Conservation (phyloP, 805 yeast genomes). For the Wickerhamiella alocasiicola region DNA sequence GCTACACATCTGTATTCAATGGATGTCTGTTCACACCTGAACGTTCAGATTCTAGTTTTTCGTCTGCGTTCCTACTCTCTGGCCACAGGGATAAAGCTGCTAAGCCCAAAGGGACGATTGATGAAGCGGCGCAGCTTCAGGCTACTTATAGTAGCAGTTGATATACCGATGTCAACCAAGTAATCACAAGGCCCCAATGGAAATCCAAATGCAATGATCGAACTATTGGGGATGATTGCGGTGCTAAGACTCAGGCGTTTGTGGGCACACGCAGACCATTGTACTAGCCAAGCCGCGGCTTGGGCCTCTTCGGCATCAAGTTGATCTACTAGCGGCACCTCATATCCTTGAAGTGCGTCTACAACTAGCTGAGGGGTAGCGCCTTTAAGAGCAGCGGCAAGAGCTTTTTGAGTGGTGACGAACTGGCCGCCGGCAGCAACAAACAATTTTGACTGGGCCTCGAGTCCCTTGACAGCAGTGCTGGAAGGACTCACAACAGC, state of each 20-base stretch:
- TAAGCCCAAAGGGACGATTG: not conserved
- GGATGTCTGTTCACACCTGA: too few species aligned
- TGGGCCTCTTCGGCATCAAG: conserved; percentile 24
- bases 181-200: conserved; percentile 33
- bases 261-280: conserved; percentile 50
- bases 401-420: conserved; percentile 18
- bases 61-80: too few species aligned
- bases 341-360: conserved; percentile 80
- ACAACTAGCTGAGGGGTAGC: conserved; percentile 64
- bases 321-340: conserved; percentile 51
- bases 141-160: not conserved
- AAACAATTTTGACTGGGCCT: conserved; percentile 43
- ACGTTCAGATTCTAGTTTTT: too few species aligned
- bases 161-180: not conserved
- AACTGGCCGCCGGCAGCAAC: conserved; percentile 58
- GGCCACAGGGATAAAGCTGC: too few species aligned
- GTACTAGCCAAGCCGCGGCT: conserved; percentile 33
- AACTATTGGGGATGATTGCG: conserved; percentile 44
- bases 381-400: conserved; percentile 26
- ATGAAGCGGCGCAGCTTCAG: not conserved
- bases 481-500: conserved; percentile 33
- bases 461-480: conserved; percentile 28
- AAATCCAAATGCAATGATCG: conserved; percentile 59
- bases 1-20: too few species aligned
- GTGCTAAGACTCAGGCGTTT: conserved; percentile 54